Base-by-base conservation (phyloP, 495 filamentous ascomycete species). In the Annulohypoxylon maeteangense region DNA sequence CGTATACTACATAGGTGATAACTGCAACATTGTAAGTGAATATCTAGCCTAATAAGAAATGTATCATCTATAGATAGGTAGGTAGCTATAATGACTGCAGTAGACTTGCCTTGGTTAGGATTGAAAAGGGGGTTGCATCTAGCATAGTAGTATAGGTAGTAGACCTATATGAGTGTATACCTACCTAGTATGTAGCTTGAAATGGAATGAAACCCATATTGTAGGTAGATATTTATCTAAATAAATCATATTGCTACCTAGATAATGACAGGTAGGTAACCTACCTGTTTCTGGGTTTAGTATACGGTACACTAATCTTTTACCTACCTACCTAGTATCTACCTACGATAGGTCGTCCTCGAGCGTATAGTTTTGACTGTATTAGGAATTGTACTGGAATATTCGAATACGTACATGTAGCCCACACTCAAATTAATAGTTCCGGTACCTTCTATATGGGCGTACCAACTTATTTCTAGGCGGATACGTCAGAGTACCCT, bases 401-500 rank as follows among this genome's bases (percentile, higher is more conserved):
- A 45, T 55, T 67, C 45, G 6, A 55, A 22, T 61, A 12, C 45
- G 29, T 47, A 29, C 14, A 12, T 45, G 7, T 44, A 44, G 48
- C 14, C 18, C 16, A 27, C 23, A 2, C 6, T 34, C 3, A 60
- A 27, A 27, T 34, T 54, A 8, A 61, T 22, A 20, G 32, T 18
- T 18, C 34, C 45, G 48, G 29, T n/a, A 25, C 7, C 32, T 20
- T 12, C 32, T 20, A n/a, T 7, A 56, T 44, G 38, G 27, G 8
- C 16, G 25, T 42, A 4, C 5, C n/a, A 18, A 16, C 20, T 11
- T 45, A 48, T 57, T 64, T 60, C 61, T 27, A 56, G 61, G 29
- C 45, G 54, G 56, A 55, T 59, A 65, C 38, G 54, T 60, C 38
- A 53, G 40, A 57, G 32, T 12, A 44, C 8, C 60, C 25, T 55